These are phyloP conservation scores for Mucor plumbeus DNA, from an alignment of 371 early-diverging fungal species.

Conservation along the genomic window DNA sequence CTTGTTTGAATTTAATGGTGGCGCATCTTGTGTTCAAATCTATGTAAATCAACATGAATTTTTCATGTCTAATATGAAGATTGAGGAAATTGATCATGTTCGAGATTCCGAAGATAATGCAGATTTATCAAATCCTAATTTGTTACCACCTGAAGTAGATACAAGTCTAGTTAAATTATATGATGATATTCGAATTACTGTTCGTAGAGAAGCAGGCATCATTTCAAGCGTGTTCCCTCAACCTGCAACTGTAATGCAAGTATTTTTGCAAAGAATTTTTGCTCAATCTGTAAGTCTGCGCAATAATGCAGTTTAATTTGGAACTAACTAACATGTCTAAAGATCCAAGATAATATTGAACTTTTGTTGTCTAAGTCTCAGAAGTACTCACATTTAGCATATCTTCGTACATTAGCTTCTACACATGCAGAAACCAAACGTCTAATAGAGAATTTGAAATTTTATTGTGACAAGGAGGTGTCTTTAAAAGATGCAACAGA, in stretches of 20 bases:
- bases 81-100: constrained; percentile 61
- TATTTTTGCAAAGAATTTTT: constrained; percentile 92
- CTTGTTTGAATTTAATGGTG: constrained; percentile 94
- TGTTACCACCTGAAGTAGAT: constrained; percentile 75
- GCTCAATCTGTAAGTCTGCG: constrained; percentile 81
- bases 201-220: constrained; percentile 85
- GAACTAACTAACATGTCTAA: not conserved
- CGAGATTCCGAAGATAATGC: constrained; percentile 47
- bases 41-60: constrained; percentile 97
- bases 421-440: constrained; percentile 79
- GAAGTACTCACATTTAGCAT: constrained; percentile 72
- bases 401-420: constrained; percentile 78
- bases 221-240: constrained; percentile 95
- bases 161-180: constrained; percentile 80
- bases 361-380: constrained; percentile 73
- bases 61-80: constrained; percentile 83
- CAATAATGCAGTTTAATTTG: not conserved
- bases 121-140: constrained; percentile 48
- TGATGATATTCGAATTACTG: constrained; percentile 81
- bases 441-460: constrained; percentile 77
- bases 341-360: constrained; percentile 91
- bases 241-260: constrained; percentile 87
- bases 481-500: constrained; percentile 32
- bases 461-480: constrained; percentile 63
- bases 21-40: constrained; percentile 89